These are phyloP conservation scores for Colletotrichum sp. DNA, from an alignment of 2,329 filamentous ascomycete genomes.

Conservation along the genomic window DNA sequence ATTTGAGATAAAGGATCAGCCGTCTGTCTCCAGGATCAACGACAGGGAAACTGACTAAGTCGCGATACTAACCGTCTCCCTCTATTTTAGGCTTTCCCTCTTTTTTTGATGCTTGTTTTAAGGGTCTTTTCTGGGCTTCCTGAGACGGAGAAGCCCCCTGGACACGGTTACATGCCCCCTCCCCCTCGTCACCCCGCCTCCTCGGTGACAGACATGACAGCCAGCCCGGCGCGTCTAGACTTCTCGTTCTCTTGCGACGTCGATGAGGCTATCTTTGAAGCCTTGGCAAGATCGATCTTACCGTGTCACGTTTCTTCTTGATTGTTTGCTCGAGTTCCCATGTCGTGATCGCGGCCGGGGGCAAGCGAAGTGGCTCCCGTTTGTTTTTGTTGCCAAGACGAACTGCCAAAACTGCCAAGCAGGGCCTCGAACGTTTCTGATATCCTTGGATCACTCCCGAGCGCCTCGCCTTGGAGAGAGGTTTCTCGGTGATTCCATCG, in stretches of 20 bases:
- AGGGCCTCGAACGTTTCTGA: background rate
- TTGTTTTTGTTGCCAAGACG: background rate
- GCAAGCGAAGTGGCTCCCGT: background rate
- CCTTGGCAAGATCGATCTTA: background rate
- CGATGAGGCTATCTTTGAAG: background rate
- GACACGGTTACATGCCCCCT: background rate
- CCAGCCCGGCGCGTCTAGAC: background rate
- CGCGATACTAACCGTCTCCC: background rate
- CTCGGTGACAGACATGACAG: background rate
- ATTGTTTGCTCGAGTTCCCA: background rate
- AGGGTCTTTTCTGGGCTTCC: background rate
- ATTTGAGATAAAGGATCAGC: background rate
- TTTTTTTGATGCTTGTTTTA: background rate
- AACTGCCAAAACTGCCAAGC: background rate
- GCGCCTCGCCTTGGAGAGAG: background rate
- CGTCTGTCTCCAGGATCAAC: background rate
- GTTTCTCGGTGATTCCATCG: background rate
- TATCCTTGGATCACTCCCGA: background rate
- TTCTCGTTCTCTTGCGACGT: background rate
- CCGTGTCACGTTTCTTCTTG: background rate
- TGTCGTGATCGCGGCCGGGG: background rate
- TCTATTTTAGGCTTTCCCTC: background rate
- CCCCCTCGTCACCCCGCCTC: background rate
- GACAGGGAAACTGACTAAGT: constrained; percentile 1
- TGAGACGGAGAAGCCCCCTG: background rate